Percentiles rank a stretch among this genome's conserved stretches.
phyloP scores from a whole-genome alignment of 2,329 filamentous ascomycete species.

The Penicillium aurantiogriseum region DNA sequence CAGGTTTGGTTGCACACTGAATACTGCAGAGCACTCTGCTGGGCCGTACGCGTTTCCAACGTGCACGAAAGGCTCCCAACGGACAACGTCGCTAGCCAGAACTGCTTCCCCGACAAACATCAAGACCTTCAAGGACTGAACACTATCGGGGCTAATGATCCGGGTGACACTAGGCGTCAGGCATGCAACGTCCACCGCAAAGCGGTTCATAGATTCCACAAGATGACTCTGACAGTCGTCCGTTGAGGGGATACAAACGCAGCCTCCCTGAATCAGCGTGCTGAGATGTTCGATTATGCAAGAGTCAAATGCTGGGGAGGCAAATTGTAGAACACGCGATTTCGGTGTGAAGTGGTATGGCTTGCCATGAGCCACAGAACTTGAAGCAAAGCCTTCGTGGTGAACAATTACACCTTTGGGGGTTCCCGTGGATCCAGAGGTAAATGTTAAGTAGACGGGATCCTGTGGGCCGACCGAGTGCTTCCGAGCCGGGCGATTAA shows the following conservation, averaged over 20 bases:
- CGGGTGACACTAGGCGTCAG: neutral
- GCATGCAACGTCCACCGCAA: conserved; percentile 24
- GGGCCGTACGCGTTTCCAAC: conserved; percentile 44
- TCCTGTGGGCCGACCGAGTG: conserved; percentile 31
- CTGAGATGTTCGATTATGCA: conserved; percentile 12
- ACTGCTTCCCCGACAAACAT: conserved; percentile 25
- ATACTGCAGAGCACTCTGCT: conserved; percentile 37
- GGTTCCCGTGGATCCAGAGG: conserved; percentile 44
- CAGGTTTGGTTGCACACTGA: conserved; percentile 27
- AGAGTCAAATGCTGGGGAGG: conserved; percentile 8
- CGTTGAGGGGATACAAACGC: conserved; percentile 15
- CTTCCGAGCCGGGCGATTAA: neutral
- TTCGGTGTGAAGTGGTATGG: conserved; percentile 12
- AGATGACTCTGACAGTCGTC: conserved; percentile 38
- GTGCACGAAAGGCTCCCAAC: conserved; percentile 37
- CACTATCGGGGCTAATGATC: neutral
- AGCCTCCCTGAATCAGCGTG: conserved; percentile 16
- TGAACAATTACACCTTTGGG: conserved; percentile 8
- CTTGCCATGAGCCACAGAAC: conserved; percentile 7
- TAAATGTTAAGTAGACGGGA: conserved; percentile 54
- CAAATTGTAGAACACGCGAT: conserved; percentile 10
- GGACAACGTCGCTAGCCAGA: conserved; percentile 25
- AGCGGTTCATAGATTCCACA: conserved; percentile 44
- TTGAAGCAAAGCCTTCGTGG: conserved; percentile 10
- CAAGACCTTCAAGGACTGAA: conserved; percentile 18